A percentile compares a stretch with the other conserved stretches of the same genome.
These are phyloP conservation scores for Pseudopyrenochaeta lycopersici DNA, from an alignment of 2,329 filamentous ascomycete species.

Conservation along the genomic window DNA sequence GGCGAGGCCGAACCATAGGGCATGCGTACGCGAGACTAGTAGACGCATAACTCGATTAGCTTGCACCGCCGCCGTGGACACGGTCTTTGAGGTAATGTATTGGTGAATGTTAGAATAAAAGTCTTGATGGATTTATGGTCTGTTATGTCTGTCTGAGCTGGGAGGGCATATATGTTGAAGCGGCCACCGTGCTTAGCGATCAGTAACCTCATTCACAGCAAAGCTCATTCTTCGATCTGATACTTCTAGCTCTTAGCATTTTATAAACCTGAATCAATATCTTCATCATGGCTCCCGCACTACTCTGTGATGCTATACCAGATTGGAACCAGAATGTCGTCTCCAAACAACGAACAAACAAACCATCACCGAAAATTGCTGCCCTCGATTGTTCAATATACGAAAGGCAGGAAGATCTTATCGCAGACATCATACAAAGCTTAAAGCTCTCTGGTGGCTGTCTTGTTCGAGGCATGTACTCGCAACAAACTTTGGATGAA, in stretches of 20 bases:
- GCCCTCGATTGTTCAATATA: conserved; percentile 5
- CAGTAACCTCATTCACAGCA: too few relatives aligned
- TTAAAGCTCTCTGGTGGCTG: conserved; percentile 16
- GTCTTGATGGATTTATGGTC: background rate
- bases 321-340: background rate
- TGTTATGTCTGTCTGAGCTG: background rate
- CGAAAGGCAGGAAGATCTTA: conserved; percentile 8
- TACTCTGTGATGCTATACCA: background rate
- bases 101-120: background rate
- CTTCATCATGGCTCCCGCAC: conserved; percentile 6
- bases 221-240: too few relatives aligned
- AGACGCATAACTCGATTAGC: background rate
- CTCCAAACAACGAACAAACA: background rate
- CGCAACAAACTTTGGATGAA: conserved; percentile 10
- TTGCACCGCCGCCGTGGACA: background rate
- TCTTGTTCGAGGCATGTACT: conserved; percentile 16
- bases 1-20: background rate
- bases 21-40: background rate
- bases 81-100: background rate
- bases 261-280: background rate
- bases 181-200: too few relatives aligned
- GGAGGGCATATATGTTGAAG: background rate
- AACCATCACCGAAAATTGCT: conserved; percentile 1
- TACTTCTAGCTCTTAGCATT: too few relatives aligned
- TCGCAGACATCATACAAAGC: conserved; percentile 11